These are phyloP conservation scores for Speleostelium caveatum DNA, from an alignment of 78 protist genomes.

Conservation along the genomic window DNA sequence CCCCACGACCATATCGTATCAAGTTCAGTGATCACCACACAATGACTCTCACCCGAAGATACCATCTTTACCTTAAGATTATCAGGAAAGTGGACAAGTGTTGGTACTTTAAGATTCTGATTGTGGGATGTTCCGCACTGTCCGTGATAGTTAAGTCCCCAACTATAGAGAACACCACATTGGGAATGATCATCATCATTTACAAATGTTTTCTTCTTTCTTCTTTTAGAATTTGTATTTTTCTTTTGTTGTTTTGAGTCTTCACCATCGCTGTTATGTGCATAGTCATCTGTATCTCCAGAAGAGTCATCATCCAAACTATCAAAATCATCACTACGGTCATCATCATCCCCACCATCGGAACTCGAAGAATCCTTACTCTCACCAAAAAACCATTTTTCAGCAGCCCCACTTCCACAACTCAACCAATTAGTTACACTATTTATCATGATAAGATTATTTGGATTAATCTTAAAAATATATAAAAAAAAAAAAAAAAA, in stretches of 20 bases:
- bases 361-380: constrained; percentile 42
- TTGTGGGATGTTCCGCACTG: constrained; percentile 9
- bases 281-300: not conserved
- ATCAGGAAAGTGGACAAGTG: not conserved
- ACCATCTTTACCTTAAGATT: not conserved
- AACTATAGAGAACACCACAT: constrained; percentile 21
- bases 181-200: not conserved
- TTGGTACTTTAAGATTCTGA: not conserved
- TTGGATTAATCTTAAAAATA: not conserved
- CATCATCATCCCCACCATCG: constrained; percentile 8
- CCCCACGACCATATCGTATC: constrained; percentile 33
- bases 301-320: not conserved
- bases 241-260: not conserved
- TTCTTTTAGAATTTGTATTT: not conserved
- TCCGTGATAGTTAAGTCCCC: constrained; percentile 69
- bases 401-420: constrained; percentile 39
- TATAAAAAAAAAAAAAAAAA: not conserved
- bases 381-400: constrained; percentile 72
- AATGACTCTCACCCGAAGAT: constrained; percentile 56
- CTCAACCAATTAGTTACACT: constrained; percentile 70
- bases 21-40: constrained; percentile 1
- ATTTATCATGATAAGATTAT: constrained; percentile 16
- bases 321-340: not conserved
- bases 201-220: not conserved
- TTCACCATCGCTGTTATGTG: not conserved